These are phyloP conservation scores for Cladosporium austrohemisphaericum DNA, from an alignment of 2,329 filamentous ascomycete genomes.

Conservation along the genomic window DNA sequence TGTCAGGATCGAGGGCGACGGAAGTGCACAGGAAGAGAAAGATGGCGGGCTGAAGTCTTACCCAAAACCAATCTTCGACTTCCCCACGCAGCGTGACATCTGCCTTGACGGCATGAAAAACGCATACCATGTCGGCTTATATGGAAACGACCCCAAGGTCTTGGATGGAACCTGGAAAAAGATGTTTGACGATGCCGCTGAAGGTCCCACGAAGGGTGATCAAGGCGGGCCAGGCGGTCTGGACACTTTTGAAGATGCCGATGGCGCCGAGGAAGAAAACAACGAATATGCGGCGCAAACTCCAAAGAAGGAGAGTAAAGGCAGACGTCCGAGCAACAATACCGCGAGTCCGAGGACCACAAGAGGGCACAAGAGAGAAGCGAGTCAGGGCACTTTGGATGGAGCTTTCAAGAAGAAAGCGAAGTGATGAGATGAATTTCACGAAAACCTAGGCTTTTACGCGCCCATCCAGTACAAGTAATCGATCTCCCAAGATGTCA, in stretches of 20 bases:
- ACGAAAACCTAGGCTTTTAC: too few species aligned
- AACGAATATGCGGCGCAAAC: neutral
- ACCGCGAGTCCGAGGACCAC: neutral
- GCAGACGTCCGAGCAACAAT: neutral
- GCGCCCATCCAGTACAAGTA: too few species aligned
- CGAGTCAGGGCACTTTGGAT: slow-evolving; percentile 33
- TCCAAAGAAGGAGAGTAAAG: neutral
- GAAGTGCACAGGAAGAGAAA: slow-evolving; percentile 35
- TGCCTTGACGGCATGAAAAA: slow-evolving; percentile 68
- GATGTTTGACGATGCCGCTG: slow-evolving; percentile 45
- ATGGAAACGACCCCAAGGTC: slow-evolving; percentile 61
- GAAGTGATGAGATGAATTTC: too few species aligned
- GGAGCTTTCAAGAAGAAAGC: slow-evolving; percentile 30
- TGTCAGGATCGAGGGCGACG: slow-evolving; percentile 56
- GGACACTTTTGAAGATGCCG: slow-evolving; percentile 24
- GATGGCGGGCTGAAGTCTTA: slow-evolving; percentile 51
- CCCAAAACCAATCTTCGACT: slow-evolving; percentile 76
- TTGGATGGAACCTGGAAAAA: slow-evolving; percentile 57
- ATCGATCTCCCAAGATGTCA: too few species aligned
- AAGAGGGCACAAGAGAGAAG: slow-evolving; percentile 31
- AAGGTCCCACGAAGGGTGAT: slow-evolving; percentile 43
- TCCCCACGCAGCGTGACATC: slow-evolving; percentile 56
- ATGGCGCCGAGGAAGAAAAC: slow-evolving; percentile 19
- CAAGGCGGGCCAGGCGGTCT: slow-evolving; percentile 40
- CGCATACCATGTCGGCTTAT: slow-evolving; percentile 62